Base-by-base conservation (phyloP, 2,329 filamentous ascomycete species). In the Xylaria sp. region DNA sequence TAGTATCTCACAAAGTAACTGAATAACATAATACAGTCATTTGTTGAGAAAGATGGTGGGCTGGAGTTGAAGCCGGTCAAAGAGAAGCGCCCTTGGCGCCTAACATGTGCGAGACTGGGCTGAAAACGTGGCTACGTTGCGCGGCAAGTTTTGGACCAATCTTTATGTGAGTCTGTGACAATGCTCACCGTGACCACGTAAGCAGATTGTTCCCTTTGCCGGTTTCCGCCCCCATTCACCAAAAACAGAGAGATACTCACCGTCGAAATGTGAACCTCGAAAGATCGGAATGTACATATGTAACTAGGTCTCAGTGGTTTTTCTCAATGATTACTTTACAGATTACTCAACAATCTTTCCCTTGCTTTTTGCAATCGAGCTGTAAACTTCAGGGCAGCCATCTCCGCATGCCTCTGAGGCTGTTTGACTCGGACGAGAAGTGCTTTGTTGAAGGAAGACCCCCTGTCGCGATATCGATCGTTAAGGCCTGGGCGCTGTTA, bases 121-220 rank as follows among this genome's bases (percentile, higher is more conserved):
- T 54, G 59, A 38, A 44, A 62, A 44, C 36, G 36, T 54, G 23
- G 48, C 31, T 54, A 26, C 59, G 7, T 20, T 23, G 36, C 48
- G 17, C 17, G 11, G 46, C 9, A 23, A 2, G 17, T 17, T 28
- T 61, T 10, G 15, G 17, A 40, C 46, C 59, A 54, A 40, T 61
- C 46, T 33, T 28, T 28, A 20, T n/a, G 10, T 15, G 33, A 40
- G 31, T 33, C 31, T 33, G 31, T 33, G 31, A 33, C 31, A 40
- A 40, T 40, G 13, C 15, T 17, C 44, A 48, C 44, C 44, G 20
- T 26, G 44, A 23, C n/a, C 44, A 46, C 44, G 44, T 46, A 33
- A 33, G 33, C 33, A 33, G 33, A 33, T 33, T 33, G 7, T 33
- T 33, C 33, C 15, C 15, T n/a, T 33, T 20, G 49, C 11, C 28